Evolutionary conservation across 768 basidiomycete genomes (phyloP), one percentile per base, ranked within the genome.

Genomic region (Amanita fuliginea): DNA sequence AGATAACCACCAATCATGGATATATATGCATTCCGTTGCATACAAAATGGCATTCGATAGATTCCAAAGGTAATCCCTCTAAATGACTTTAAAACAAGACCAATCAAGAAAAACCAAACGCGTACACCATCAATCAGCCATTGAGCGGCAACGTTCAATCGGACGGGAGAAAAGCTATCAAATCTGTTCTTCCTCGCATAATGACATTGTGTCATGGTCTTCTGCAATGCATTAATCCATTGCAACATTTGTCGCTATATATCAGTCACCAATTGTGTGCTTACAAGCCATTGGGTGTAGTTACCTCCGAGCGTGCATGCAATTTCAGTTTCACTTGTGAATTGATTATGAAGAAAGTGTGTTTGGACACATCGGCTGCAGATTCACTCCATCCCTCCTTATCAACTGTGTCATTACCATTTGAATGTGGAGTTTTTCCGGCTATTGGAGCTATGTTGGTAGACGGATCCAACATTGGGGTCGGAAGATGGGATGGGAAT

Each of bases 11-110:
- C 95, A 97, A 65, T 95, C 95, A 60, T 98, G 96, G 33, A 97
- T 96, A 61, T 92, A 94, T 49, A 96, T 92, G 40, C 68, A 74
- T 58, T 91, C 84, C 61, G 83, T 84, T 0, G 95, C 95, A 56
- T 96, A 75, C 21, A 88, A 72, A 42, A 99, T 83, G 0, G 95
- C 95, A 35, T 90, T 78, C 19, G 89, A 90, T 19, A 99, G 68
- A 60, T 94, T 95, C 96, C 95, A 99, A 67, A 92, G 95, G 61
- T 99, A 99, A 63, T 99, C 95, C 9, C 95, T 82, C 87, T 94
- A 34, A 22, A n/a, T 9, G 33, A 19, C 28, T n/a, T 24, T 22
- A 44, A 28, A 4, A 21, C 7, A 18, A 33, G 16, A n/a, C 22
- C 6, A 30, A 6, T 2, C 13, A 18, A 13, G 13, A 9, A 16